Conservation (phyloP, 176 grass and related monocot species). For the Aegilops longissima region DNA sequence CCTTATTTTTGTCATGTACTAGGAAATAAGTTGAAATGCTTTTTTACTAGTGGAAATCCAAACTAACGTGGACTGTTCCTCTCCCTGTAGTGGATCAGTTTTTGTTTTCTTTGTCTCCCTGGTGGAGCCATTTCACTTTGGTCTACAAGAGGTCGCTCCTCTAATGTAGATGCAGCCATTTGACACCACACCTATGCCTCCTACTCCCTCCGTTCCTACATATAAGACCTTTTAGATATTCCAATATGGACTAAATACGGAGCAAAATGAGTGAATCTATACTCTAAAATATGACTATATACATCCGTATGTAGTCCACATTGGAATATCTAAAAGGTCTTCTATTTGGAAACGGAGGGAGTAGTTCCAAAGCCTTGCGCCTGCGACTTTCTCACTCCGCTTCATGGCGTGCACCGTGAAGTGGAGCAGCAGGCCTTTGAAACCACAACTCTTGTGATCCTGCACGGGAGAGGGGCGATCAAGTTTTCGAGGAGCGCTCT, state of each 20-base stretch:
- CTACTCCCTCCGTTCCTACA: too few species aligned
- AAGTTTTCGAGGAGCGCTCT: not conserved
- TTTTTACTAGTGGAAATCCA: not conserved
- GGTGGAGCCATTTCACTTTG: not conserved
- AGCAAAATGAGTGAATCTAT: too few species aligned
- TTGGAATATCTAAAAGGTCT: too few species aligned
- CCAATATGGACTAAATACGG: too few species aligned
- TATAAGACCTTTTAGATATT: too few species aligned
- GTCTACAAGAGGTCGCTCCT: not conserved
- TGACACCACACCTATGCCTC: not conserved
- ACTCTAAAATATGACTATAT: too few species aligned
- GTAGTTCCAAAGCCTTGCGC: not conserved
- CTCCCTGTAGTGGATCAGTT: not conserved
- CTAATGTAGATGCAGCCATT: not conserved
- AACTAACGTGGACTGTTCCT: not conserved
- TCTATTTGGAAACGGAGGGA: too few species aligned
- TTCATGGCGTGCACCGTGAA: not conserved
- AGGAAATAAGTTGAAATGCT: not conserved
- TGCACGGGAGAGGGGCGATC: not conserved
- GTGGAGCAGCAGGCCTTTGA: not conserved
- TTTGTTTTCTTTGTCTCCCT: not conserved
- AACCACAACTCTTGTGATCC: not conserved
- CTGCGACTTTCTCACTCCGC: not conserved
- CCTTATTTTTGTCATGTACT: not conserved
- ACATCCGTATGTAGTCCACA: too few species aligned